Conservation (phyloP, 495 filamentous ascomycete species). For the Tuber borchii region DNA sequence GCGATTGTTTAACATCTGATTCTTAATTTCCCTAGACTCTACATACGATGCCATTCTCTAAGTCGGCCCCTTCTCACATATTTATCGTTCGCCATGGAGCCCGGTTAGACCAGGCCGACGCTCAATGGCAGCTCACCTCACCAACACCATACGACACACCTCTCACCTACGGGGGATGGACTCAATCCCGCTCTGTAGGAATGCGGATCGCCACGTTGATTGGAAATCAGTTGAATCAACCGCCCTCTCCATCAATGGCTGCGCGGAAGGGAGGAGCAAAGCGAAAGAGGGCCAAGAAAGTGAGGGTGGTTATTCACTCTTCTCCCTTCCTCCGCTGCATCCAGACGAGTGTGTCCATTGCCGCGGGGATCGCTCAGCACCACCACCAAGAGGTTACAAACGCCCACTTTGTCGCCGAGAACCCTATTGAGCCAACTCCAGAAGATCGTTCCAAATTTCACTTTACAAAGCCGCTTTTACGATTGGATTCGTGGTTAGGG, state of each 20-base stretch:
- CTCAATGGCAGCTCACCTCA: constrained; percentile 91
- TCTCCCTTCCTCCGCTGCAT: constrained; percentile 90
- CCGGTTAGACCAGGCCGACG: constrained; percentile 85
- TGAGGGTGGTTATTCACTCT: constrained; percentile 78
- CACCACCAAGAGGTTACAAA: constrained; percentile 42
- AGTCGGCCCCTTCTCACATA: constrained; percentile 33
- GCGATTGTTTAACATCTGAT: neutral
- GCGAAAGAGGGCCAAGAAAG: constrained; percentile 50
- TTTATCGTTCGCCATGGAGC: constrained; percentile 60
- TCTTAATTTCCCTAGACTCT: neutral
- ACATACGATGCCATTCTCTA: constrained; percentile 15
- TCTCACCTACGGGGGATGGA: constrained; percentile 90
- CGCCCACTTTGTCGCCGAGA: constrained; percentile 26
- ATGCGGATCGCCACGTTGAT: constrained; percentile 71
- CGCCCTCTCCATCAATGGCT: constrained; percentile 15
- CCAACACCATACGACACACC: constrained; percentile 93
- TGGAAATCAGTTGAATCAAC: constrained; percentile 41
- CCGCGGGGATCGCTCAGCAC: constrained; percentile 74
- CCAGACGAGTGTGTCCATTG: constrained; percentile 85
- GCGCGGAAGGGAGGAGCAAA: constrained; percentile 12
- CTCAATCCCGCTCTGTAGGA: constrained; percentile 72
- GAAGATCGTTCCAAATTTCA: constrained; percentile 33
- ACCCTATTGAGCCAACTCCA: constrained; percentile 28
- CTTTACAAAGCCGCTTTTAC: constrained; percentile 55
- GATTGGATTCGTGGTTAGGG: constrained; percentile 85